A percentile compares a stretch with the other conserved stretches of the same genome.
phyloP scores from a whole-genome alignment of 495 filamentous ascomycete species.

The Aspergillus saccharolyticus region DNA sequence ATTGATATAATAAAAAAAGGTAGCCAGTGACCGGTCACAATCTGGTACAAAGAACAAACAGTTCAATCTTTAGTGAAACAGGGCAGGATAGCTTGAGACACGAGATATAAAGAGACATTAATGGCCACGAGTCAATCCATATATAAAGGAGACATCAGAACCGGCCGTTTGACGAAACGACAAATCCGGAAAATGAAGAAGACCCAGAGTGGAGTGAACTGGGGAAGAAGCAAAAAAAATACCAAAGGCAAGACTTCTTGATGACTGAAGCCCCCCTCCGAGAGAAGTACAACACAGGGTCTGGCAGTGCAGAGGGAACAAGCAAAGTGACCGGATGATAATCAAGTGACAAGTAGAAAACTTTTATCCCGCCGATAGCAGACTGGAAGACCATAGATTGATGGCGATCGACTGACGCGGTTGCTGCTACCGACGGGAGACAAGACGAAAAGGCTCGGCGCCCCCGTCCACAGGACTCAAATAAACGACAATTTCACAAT shows the following conservation, averaged over 20 bases:
- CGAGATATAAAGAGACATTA: slow-evolving; percentile 17
- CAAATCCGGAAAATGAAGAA: slow-evolving; percentile 18
- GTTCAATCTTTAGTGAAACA: slow-evolving; percentile 3
- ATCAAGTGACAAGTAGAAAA: slow-evolving; percentile 8
- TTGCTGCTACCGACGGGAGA: slow-evolving; percentile 24
- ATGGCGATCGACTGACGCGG: slow-evolving; percentile 12
- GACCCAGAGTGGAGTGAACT: slow-evolving; percentile 11
- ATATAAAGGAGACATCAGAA: slow-evolving; percentile 50
- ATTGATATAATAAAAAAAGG: background rate
- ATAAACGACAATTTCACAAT: slow-evolving; percentile 14
- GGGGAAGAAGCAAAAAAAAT: slow-evolving; percentile 20
- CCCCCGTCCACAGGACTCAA: slow-evolving; percentile 30
- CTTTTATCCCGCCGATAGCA: slow-evolving; percentile 26
- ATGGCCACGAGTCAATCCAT: slow-evolving; percentile 53
- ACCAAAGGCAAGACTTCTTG: slow-evolving; percentile 1
- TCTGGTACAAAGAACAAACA: slow-evolving; percentile 13
- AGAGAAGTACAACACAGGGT: slow-evolving; percentile 16
- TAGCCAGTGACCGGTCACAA: slow-evolving; percentile 4
- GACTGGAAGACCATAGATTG: slow-evolving; percentile 22
- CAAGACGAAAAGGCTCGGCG: slow-evolving; percentile 28
- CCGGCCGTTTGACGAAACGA: slow-evolving; percentile 33
- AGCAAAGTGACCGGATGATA: background rate
- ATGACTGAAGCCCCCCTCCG: background rate
- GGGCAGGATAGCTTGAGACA: slow-evolving; percentile 11
- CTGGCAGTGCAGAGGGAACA: slow-evolving; percentile 15